Percentiles rank a stretch among this genome's conserved stretches.
Evolutionary conservation across 2,329 filamentous ascomycete genomes (phyloP).

Genomic region (Hypomyces rosellus): DNA sequence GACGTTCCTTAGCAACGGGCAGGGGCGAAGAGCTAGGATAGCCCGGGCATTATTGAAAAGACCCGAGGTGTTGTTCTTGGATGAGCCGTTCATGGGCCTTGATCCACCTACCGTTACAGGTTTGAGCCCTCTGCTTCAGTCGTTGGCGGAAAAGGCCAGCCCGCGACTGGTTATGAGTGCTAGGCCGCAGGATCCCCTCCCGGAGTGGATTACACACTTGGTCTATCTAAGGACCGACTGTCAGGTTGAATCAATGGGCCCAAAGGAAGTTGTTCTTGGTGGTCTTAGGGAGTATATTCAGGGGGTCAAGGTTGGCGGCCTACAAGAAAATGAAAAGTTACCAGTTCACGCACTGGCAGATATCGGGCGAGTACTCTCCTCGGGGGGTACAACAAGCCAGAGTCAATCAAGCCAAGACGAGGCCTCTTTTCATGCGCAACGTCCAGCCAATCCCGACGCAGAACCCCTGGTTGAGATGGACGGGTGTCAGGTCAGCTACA

Average conservation of each 20-base stretch:
- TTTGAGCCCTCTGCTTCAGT: constrained; percentile 64
- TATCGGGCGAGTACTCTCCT: constrained; percentile 40
- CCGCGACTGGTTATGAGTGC: constrained; percentile 73
- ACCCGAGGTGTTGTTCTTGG: constrained; percentile 77
- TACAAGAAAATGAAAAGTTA: constrained; percentile 41
- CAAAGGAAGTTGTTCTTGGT: constrained; percentile 55
- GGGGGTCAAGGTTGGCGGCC: constrained; percentile 38
- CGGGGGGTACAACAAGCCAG: constrained; percentile 13
- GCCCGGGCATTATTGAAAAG: constrained; percentile 73
- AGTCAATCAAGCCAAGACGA: constrained; percentile 1
- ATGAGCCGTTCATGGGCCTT: constrained; percentile 94
- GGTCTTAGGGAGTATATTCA: constrained; percentile 43
- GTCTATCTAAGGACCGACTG: constrained; percentile 64
- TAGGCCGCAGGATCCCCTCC: constrained; percentile 78
- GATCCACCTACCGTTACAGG: constrained; percentile 74
- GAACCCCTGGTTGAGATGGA: constrained; percentile 81
- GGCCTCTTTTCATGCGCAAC: constrained; percentile 14
- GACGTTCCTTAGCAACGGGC: constrained; percentile 86
- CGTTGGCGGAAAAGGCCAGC: constrained; percentile 57
- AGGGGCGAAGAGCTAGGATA: constrained; percentile 80
- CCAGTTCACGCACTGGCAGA: constrained; percentile 43
- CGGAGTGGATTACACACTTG: constrained; percentile 85
- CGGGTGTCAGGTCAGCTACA: constrained; percentile 76
- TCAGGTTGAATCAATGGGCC: constrained; percentile 58
- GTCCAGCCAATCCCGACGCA: constrained; percentile 33